Base-by-base conservation (phyloP, 1,284 basidiomycete genomes). In the Tranzscheliella williamsii region DNA sequence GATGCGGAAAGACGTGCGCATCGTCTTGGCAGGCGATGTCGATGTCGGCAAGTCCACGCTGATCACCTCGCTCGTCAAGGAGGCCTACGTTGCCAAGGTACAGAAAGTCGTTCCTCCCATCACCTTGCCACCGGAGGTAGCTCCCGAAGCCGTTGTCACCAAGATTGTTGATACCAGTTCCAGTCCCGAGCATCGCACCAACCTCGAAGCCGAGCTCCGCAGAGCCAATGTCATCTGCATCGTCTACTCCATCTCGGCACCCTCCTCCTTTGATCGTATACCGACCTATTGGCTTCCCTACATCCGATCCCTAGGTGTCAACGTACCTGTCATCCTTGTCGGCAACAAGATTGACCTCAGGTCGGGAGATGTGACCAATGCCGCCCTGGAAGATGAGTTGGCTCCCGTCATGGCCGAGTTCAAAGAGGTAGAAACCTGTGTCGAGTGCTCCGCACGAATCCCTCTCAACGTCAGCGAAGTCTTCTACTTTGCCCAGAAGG, bases 401-500 rank as follows among this genome's bases (percentile, higher is more conserved):
- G 73, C 72, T 2, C 75, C 75, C 7, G 60, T 77, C 38, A 77
- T 77, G 75, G 61, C 65, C 34, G 75, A 77, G 45, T 77, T 77
- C 61, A 73, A 75, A 39, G 75, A 75, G 36, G 91, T 97, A 41
- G 93, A 98, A 79, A 97, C 94, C 21, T 97, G 93, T 72, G 90
- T 98, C 24, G 94, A 97, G 80, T 95, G 92, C 77, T 94, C 91
- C 9, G 92, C 93, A 0, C 87, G 88, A 70, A 81, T 73, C 21
- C 63, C 61, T 9, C 64, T 73, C 87, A 98, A 98, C 79, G 88
- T 98, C 39, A 93, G 91, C 24, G 94, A 96, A 79, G 91, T 96
- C n/a, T 95, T 98, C 81, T 97, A 95, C 79, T 97, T 96, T 79
- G 94, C 95, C 1, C 94, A 96, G 79, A 97, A 96, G 78, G 95